A percentile compares a stretch with the other conserved stretches of the same genome.
phyloP scores from a whole-genome alignment of 768 basidiomycete species.

The Trametes elegans region DNA sequence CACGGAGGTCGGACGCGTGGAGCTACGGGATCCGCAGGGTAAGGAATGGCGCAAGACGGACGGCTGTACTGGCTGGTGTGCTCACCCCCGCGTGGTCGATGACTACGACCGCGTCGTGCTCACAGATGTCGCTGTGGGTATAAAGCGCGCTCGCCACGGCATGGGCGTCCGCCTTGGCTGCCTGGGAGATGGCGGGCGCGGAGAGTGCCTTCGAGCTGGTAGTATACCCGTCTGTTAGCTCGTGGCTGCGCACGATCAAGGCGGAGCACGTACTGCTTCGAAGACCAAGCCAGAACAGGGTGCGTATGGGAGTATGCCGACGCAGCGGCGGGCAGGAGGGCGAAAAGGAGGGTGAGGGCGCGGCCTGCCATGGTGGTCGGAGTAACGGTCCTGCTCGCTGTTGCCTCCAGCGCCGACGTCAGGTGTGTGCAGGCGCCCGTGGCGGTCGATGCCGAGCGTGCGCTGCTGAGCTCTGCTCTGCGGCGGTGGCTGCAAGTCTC shows the following conservation, averaged over 20 bases:
- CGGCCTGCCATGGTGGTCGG: conserved; percentile 21
- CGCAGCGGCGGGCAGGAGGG: conserved; percentile 43
- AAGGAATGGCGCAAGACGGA: not conserved
- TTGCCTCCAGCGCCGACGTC: not conserved
- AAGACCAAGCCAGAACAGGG: conserved; percentile 73
- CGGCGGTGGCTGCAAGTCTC: not conserved
- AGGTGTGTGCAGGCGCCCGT: not conserved
- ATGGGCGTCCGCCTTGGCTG: conserved; percentile 30
- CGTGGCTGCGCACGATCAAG: not conserved
- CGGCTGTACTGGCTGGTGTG: conserved; percentile 2
- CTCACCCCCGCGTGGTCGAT: conserved; percentile 74
- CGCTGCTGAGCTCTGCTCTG: not conserved
- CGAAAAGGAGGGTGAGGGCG: conserved; percentile 35
- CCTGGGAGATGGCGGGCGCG: conserved; percentile 14
- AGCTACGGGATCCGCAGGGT: conserved; percentile 40
- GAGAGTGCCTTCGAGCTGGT: conserved; percentile 48
- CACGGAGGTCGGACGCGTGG: conserved; percentile 74
- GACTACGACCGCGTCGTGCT: conserved; percentile 63
- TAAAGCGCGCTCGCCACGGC: conserved; percentile 26
- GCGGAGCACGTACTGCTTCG: conserved; percentile 45
- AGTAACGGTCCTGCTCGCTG: conserved; percentile 1
- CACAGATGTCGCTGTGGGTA: conserved; percentile 48
- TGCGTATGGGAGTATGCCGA: conserved; percentile 60
- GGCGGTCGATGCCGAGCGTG: conserved; percentile 9
- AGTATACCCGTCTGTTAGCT: not conserved